phyloP scores from a whole-genome alignment of 108 stramenopile genomes.

The Fragilaria radians region DNA sequence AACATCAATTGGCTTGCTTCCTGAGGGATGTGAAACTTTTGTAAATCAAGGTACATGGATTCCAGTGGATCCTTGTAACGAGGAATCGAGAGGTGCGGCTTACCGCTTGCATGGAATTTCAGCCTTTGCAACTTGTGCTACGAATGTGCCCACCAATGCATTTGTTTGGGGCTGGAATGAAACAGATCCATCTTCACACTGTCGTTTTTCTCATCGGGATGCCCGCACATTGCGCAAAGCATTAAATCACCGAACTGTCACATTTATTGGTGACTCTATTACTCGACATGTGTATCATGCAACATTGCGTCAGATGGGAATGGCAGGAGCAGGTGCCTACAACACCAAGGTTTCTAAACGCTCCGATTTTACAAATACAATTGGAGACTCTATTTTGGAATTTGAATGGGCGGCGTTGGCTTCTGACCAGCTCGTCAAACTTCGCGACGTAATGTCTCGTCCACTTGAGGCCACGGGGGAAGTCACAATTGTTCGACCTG shows the following conservation, averaged over 20 bases:
- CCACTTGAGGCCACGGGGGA: background rate
- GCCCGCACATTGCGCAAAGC: constrained; percentile 37
- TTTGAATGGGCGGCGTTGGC: constrained; percentile 79
- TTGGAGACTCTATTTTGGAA: constrained; percentile 40
- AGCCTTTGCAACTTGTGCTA: constrained; percentile 51
- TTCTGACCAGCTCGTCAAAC: constrained; percentile 34
- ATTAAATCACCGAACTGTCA: constrained; percentile 40
- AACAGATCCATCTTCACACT: constrained; percentile 36
- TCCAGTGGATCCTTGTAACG: constrained; percentile 70
- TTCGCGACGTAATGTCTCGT: constrained; percentile 30
- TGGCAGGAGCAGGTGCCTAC: constrained; percentile 55
- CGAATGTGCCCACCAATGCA: constrained; percentile 16
- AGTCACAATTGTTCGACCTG: constrained; percentile 10
- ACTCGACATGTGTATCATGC: constrained; percentile 74
- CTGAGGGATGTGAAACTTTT: constrained; percentile 40
- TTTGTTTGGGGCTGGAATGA: constrained; percentile 70
- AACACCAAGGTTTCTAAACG: constrained; percentile 68
- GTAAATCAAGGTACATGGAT: constrained; percentile 74
- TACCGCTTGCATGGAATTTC: constrained; percentile 49
- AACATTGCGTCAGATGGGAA: constrained; percentile 54
- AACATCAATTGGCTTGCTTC: constrained; percentile 45
- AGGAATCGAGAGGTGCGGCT: constrained; percentile 52
- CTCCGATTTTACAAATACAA: constrained; percentile 25
- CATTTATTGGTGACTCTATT: constrained; percentile 78
- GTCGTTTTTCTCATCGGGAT: constrained; percentile 65